Evolutionary conservation across 2,329 filamentous ascomycete genomes (phyloP).

Genomic region (Leptodontidium sp.): DNA sequence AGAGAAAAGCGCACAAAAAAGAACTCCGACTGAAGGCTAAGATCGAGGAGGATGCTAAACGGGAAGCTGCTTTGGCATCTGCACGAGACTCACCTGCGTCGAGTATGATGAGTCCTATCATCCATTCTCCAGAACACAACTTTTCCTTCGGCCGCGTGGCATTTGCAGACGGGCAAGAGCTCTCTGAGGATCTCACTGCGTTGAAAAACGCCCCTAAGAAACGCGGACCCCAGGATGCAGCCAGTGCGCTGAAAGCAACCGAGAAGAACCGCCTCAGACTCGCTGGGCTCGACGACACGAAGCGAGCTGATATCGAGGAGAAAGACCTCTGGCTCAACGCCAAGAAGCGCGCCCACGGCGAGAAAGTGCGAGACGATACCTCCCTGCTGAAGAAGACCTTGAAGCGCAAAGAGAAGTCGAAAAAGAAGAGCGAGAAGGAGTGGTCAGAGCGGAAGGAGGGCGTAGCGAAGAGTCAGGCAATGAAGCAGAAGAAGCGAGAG

Average conservation of each 20-base stretch:
- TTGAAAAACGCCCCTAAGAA: constrained; percentile 74
- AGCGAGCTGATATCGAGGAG: constrained; percentile 86
- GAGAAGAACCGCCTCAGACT: constrained; percentile 88
- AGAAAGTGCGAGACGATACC: constrained; percentile 88
- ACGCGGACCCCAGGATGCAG: constrained; percentile 85
- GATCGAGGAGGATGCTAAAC: constrained; percentile 76
- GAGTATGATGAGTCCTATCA: constrained; percentile 62
- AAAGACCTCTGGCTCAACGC: constrained; percentile 96
- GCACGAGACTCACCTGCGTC: constrained; percentile 66
- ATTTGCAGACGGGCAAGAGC: constrained; percentile 83
- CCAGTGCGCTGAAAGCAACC: constrained; percentile 83
- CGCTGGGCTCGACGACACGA: constrained; percentile 76
- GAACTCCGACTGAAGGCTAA: constrained; percentile 80
- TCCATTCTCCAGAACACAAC: constrained; percentile 67
- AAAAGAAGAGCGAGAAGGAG: constrained; percentile 91
- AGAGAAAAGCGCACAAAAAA: constrained; percentile 89
- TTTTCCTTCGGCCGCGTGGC: constrained; percentile 93
- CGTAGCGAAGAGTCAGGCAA: constrained; percentile 78
- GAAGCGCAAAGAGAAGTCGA: constrained; percentile 88
- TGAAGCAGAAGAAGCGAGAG: constrained; percentile 83
- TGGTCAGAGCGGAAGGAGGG: constrained; percentile 79
- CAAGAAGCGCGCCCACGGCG: constrained; percentile 86
- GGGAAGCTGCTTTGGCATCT: constrained; percentile 66
- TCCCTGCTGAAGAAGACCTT: constrained; percentile 90
- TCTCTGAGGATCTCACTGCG: constrained; percentile 73